phyloP scores from a whole-genome alignment of 805 yeast species.

The Metschnikowia santaceciliae region DNA sequence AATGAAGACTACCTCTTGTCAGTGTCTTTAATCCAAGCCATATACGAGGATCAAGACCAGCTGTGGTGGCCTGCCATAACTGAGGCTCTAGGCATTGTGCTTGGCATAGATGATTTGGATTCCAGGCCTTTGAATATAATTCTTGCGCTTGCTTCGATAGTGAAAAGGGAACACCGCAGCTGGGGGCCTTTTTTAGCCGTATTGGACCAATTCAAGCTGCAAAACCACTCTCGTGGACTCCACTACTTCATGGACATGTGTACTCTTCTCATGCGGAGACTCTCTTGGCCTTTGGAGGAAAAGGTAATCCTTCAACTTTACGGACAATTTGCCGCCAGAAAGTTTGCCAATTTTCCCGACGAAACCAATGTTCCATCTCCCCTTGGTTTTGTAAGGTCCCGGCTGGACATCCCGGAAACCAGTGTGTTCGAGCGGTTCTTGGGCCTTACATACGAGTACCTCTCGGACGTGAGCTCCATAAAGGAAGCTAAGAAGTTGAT shows the following conservation, averaged over 20 bases:
- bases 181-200: conserved; percentile 27
- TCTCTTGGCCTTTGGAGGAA: conserved; percentile 34
- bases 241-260: conserved; percentile 28
- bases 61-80: conserved; percentile 28
- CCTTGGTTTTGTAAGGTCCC: conserved; percentile 20
- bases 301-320: conserved; percentile 28
- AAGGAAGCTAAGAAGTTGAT: conserved; percentile 27
- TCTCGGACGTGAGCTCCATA: conserved; percentile 24
- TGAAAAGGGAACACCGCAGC: conserved; percentile 11
- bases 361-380: conserved; percentile 25
- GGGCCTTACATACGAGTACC: conserved; percentile 31
- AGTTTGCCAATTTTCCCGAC: conserved; percentile 35
- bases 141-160: conserved; percentile 14
- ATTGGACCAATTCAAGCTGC: conserved; percentile 15
- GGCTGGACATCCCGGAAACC: conserved; percentile 25
- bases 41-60: conserved; percentile 12
- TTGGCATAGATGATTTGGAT: background rate
- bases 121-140: background rate
- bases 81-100: conserved; percentile 16
- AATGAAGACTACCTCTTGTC: conserved; percentile 16
- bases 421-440: conserved; percentile 35
- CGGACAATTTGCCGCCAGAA: conserved; percentile 26
- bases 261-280: conserved; percentile 21
- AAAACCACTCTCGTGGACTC: conserved; percentile 18
- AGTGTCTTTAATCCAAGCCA: conserved; percentile 18